Conservation (phyloP, 805 yeast genomes). For the Pichia heedii region DNA sequence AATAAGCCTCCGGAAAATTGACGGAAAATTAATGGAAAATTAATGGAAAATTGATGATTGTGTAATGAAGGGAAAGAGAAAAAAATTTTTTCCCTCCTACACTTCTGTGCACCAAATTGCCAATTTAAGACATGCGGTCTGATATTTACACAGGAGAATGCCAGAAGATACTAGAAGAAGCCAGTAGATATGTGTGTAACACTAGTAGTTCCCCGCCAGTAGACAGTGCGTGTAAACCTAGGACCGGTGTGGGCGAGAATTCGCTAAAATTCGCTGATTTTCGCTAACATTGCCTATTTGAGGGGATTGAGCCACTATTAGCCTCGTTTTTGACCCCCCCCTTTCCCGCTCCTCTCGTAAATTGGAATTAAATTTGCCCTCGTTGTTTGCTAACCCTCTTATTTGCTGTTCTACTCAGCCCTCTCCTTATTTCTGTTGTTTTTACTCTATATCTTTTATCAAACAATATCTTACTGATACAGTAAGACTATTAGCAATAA, state of each 20-base stretch:
- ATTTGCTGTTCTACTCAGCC: background rate
- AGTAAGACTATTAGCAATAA: background rate
- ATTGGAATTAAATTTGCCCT: background rate
- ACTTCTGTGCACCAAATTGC: too few species aligned
- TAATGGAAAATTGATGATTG: too few species aligned
- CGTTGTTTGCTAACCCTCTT: background rate
- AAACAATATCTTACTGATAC: background rate
- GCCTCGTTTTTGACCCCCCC: too few species aligned
- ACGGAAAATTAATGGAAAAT: too few species aligned
- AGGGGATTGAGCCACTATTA: too few species aligned
- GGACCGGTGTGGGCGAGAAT: background rate
- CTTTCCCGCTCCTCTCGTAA: background rate
- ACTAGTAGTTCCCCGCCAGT: too few species aligned
- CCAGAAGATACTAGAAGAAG: too few species aligned
- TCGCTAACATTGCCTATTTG: too few species aligned
- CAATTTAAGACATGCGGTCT: background rate
- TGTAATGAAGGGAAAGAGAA: too few species aligned
- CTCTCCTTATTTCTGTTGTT: background rate
- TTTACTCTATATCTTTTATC: background rate
- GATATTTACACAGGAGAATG: constrained; percentile 1
- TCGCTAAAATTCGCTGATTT: background rate
- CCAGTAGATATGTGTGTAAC: too few species aligned
- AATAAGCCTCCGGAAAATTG: too few species aligned
- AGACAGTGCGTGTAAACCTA: background rate
- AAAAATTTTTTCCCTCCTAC: too few species aligned